Conservation (phyloP, 1,284 basidiomycete genomes). For the Naganishia sp. region DNA sequence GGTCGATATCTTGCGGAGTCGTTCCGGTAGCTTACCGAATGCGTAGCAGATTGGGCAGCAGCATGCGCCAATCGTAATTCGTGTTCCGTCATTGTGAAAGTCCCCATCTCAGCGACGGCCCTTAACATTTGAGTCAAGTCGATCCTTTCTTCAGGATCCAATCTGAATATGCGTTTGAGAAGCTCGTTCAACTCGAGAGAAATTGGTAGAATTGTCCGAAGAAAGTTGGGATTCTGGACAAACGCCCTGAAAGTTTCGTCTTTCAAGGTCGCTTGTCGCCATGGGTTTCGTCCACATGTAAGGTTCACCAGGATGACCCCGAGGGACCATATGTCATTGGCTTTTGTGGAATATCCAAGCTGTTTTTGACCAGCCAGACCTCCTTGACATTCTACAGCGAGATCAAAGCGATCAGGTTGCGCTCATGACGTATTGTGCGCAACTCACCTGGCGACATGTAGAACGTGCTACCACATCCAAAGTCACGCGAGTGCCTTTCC, state of each 20-base stretch:
- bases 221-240: constrained; percentile 66
- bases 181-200: constrained; percentile 55
- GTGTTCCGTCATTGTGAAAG: constrained; percentile 66
- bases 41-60: constrained; percentile 44
- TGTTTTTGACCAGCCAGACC: constrained; percentile 60
- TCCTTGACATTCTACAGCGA: constrained; percentile 78
- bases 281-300: constrained; percentile 82
- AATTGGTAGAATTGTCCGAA: constrained; percentile 72
- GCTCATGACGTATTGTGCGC: background rate
- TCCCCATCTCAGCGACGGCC: constrained; percentile 62
- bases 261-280: constrained; percentile 70
- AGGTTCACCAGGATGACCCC: constrained; percentile 92
- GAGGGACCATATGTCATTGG: constrained; percentile 89
- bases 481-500: constrained; percentile 82
- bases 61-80: constrained; percentile 57
- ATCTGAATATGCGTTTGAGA: constrained; percentile 63
- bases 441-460: constrained; percentile 53
- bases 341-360: constrained; percentile 65
- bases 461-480: constrained; percentile 65
- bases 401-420: background rate
- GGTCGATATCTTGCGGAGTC: background rate
- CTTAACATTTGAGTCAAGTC: constrained; percentile 65
- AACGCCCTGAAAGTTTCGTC: constrained; percentile 75
- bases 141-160: constrained; percentile 60
- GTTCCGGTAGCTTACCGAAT: constrained; percentile 36